Conservation (phyloP, 768 basidiomycete species). For the Glaciozyma antarctica region DNA sequence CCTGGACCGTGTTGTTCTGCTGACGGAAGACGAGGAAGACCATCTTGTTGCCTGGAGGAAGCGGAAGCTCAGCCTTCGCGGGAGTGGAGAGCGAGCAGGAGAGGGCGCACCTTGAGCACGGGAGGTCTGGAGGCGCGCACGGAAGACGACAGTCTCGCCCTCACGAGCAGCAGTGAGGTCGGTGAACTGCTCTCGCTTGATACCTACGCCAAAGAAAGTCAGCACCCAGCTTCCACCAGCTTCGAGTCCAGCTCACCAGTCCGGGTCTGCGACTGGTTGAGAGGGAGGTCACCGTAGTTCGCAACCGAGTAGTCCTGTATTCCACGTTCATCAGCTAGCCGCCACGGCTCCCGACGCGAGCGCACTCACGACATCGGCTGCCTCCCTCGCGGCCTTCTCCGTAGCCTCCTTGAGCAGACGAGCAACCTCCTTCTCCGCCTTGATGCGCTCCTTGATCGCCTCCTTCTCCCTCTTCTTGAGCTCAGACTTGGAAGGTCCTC, state of each 20-base stretch:
- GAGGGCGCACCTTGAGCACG: constrained; percentile 59
- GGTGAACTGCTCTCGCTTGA: constrained; percentile 55
- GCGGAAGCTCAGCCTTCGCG: constrained; percentile 10
- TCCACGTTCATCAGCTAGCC: background rate
- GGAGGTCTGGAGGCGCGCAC: constrained; percentile 82
- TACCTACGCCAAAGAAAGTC: constrained; percentile 35
- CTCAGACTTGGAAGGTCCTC: constrained; percentile 59
- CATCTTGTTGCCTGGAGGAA: constrained; percentile 64
- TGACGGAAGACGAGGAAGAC: constrained; percentile 89
- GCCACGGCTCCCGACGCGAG: background rate
- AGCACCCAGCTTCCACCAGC: background rate
- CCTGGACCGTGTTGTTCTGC: constrained; percentile 74
- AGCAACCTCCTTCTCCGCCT: constrained; percentile 78
- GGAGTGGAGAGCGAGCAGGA: background rate
- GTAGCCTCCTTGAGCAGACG: constrained; percentile 70
- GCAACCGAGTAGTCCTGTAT: constrained; percentile 48
- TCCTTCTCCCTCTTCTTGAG: constrained; percentile 85
- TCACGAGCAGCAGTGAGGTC: constrained; percentile 54
- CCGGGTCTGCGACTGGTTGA: constrained; percentile 84
- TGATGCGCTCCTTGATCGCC: constrained; percentile 80
- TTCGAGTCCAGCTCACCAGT: constrained; percentile 36
- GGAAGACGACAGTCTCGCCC: constrained; percentile 67
- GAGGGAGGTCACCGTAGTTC: constrained; percentile 76
- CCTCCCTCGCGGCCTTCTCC: constrained; percentile 56
- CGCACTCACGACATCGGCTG: constrained; percentile 51